phyloP scores from a whole-genome alignment of 495 filamentous ascomycete genomes.

The Lentithecium fluviatile region DNA sequence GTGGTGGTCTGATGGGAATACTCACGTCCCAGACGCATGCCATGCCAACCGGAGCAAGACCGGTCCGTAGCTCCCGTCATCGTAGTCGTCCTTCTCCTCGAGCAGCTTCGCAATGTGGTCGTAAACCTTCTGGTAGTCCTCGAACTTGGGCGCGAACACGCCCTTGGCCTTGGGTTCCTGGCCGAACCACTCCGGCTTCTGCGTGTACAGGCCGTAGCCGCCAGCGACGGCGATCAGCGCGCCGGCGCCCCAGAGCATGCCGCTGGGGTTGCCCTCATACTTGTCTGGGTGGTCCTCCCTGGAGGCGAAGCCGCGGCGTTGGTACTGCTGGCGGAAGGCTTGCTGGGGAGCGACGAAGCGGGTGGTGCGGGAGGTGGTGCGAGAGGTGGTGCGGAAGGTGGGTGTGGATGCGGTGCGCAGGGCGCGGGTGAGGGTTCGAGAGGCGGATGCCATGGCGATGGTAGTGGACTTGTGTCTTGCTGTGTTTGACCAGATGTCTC shows the following conservation, averaged over 20 bases:
- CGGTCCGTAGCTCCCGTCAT: slow-evolving; percentile 94
- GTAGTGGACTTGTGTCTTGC: neutral
- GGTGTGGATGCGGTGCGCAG: slow-evolving; percentile 29
- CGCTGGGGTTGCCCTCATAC: slow-evolving; percentile 21
- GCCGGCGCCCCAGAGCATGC: slow-evolving; percentile 52
- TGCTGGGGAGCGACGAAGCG: slow-evolving; percentile 22
- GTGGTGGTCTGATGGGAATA: neutral
- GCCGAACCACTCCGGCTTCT: slow-evolving; percentile 48
- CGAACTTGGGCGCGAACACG: slow-evolving; percentile 69
- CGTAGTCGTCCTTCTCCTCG: slow-evolving; percentile 89
- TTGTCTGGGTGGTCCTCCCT: slow-evolving; percentile 4
- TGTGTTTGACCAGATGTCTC: neutral
- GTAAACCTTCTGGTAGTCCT: slow-evolving; percentile 96
- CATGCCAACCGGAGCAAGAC: slow-evolving; percentile 48
- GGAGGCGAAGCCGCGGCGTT: slow-evolving; percentile 28
- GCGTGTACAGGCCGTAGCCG: slow-evolving; percentile 68
- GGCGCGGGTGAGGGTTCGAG: slow-evolving; percentile 29
- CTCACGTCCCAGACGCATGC: slow-evolving; percentile 42
- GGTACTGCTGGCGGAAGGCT: slow-evolving; percentile 20
- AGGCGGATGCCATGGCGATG: slow-evolving; percentile 25
- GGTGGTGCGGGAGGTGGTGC: slow-evolving; percentile 16
- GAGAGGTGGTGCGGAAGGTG: slow-evolving; percentile 21
- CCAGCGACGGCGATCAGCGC: slow-evolving; percentile 61
- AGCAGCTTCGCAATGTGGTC: slow-evolving; percentile 76
- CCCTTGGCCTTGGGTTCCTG: slow-evolving; percentile 38